Base-by-base conservation (phyloP, 208 protist species). In the Wallacemonas sp. region DNA sequence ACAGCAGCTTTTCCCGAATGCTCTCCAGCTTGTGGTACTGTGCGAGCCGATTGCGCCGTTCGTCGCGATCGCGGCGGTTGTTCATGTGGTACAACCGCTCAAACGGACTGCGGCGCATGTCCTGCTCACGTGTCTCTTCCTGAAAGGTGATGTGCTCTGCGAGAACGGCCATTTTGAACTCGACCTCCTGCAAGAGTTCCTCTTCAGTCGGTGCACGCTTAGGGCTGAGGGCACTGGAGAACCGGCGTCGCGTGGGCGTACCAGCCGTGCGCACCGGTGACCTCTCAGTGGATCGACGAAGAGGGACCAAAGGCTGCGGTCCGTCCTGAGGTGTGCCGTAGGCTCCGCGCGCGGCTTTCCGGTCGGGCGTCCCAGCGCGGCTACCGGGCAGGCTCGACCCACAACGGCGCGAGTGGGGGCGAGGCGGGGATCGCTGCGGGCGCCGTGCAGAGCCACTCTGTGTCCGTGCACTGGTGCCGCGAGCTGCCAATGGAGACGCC, bases 71-170 rank as follows among this genome's bases (percentile, higher is more conserved):
- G 4, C 81, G 78, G 27, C 80, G 77, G 66, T 95, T 95, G 74
- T 91, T 95, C 55, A 90, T 77, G 69, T 91, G 83, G 72, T 95
- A 95, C 28, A 95, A 68, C 1, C 89, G 80, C 66, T 85, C 72
- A 59, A 80, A 91, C 0, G 83, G 77, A 41, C 75, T 80, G 22
- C 75, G 36, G 54, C 62, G 22, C 84, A 87, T 87, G n/a, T 66
- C 66, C 0, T 42, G 47, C 71, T 90, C 77, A 1, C 71, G 55
- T 2, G 53, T 28, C 3, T 61, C 34, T 27, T 86, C 79, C 31
- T 75, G 36, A 12, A 70, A 53, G 5, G 49, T 64, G 21, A 86
- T 84, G 27, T 82, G 65, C 41, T 79, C 61, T 21, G 67, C 66
- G 0, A 86, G 70, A n/a, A 67, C 36, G 2, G 66, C 70, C 53